phyloP scores from a whole-genome alignment of 176 grass and related monocot species.

The Phoenix roebelenii region DNA sequence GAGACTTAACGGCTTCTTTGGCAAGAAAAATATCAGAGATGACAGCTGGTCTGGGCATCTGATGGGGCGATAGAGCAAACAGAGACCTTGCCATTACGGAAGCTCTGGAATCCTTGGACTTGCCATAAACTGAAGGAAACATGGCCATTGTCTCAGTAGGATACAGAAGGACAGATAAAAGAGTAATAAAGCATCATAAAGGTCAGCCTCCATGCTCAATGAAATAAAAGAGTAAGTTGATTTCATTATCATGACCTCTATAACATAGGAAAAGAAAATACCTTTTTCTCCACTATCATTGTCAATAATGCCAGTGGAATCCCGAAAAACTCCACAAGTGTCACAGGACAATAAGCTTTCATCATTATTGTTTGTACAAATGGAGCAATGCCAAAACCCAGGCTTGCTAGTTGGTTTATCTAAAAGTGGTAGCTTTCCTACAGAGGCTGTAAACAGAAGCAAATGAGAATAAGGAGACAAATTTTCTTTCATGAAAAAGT shows the following conservation, averaged over 20 bases:
- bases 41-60: slow-evolving; percentile 23
- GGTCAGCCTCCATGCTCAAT: no score
- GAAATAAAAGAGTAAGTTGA: background rate
- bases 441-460: no score
- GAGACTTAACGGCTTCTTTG: slow-evolving; percentile 9
- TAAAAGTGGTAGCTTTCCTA: slow-evolving; percentile 19
- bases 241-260: no score
- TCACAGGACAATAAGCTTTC: slow-evolving; percentile 38
- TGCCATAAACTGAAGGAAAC: slow-evolving; percentile 42
- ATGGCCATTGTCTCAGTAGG: background rate
- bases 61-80: slow-evolving; percentile 34
- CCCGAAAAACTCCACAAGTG: slow-evolving; percentile 47
- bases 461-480: no score
- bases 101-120: slow-evolving; percentile 30
- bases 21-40: slow-evolving; percentile 18
- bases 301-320: slow-evolving; percentile 38
- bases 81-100: slow-evolving; percentile 65
- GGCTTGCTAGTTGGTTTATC: slow-evolving; percentile 13
- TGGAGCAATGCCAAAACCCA: slow-evolving; percentile 50
- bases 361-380: slow-evolving; percentile 47
- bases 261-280: background rate
- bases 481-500: no score
- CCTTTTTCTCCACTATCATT: slow-evolving; percentile 26
- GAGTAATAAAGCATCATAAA: background rate
- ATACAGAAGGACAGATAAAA: background rate